Conservation (phyloP, 2,329 filamentous ascomycete species). For the Xylariaceae sp. region DNA sequence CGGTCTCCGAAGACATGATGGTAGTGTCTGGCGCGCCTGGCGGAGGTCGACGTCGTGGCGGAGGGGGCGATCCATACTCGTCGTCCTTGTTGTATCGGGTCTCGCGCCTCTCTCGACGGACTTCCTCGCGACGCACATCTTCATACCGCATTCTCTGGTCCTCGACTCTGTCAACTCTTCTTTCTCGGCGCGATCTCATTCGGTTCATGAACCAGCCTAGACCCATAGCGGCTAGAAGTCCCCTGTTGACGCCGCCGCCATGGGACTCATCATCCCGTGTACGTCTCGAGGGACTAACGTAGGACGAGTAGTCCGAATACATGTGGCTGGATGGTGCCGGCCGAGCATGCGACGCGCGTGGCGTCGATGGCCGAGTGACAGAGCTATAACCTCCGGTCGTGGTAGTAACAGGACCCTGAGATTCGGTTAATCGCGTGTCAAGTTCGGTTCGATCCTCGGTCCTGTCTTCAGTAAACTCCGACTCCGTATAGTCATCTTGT, state of each 20-base stretch:
- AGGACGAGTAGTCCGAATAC: slow-evolving; percentile 55
- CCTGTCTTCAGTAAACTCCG: slow-evolving; percentile 45
- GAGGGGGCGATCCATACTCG: slow-evolving; percentile 48
- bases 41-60: slow-evolving; percentile 31
- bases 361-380: slow-evolving; percentile 43
- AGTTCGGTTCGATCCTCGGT: slow-evolving; percentile 31
- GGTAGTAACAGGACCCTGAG: slow-evolving; percentile 37
- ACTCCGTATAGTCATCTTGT: slow-evolving; percentile 35
- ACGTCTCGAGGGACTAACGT: slow-evolving; percentile 58
- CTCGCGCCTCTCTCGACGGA: neutral
- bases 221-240: slow-evolving; percentile 56
- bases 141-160: slow-evolving; percentile 44
- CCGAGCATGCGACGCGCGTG: slow-evolving; percentile 44
- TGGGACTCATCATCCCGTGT: slow-evolving; percentile 39
- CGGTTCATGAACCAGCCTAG: slow-evolving; percentile 64
- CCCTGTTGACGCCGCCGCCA: slow-evolving; percentile 50
- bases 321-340: slow-evolving; percentile 42
- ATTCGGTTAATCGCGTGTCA: slow-evolving; percentile 39
- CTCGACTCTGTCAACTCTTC: slow-evolving; percentile 47
- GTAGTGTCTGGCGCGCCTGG: slow-evolving; percentile 29
- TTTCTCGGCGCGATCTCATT: slow-evolving; percentile 53
- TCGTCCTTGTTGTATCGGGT: slow-evolving; percentile 44
- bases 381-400: slow-evolving; percentile 45
- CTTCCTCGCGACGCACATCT: slow-evolving; percentile 50
- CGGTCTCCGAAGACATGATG: slow-evolving; percentile 29